phyloP scores from a whole-genome alignment of 2,329 filamentous ascomycete species.

The Fusarium buxicola region DNA sequence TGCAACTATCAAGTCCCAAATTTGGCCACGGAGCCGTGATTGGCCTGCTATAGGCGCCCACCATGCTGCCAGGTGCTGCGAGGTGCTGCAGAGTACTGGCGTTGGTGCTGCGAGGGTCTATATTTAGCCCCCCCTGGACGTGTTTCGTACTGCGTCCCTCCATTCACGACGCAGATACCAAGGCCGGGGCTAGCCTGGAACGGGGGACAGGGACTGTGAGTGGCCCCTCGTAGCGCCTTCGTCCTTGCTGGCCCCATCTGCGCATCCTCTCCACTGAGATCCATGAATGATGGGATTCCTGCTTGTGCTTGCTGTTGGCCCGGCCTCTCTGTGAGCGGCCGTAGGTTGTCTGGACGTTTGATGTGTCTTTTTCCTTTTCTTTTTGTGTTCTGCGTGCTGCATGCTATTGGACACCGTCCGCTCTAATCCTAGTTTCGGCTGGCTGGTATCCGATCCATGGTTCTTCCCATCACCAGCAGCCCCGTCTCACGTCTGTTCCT shows the following conservation, averaged over 20 bases:
- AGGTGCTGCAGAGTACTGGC: constrained; percentile 8
- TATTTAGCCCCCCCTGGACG: constrained; percentile 48
- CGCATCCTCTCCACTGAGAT: constrained; percentile 25
- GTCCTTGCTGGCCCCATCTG: constrained; percentile 26
- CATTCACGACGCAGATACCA: constrained; percentile 37
- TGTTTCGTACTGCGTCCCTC: constrained; percentile 45
- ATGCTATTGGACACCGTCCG: constrained; percentile 28
- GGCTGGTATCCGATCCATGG: constrained; percentile 24
- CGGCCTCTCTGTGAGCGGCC: constrained; percentile 10
- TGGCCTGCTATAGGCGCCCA: constrained; percentile 49
- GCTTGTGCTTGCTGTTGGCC: constrained; percentile 11
- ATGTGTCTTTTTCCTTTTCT: constrained; percentile 13
- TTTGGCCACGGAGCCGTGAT: constrained; percentile 43
- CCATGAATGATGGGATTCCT: constrained; percentile 11
- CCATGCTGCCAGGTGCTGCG: constrained; percentile 37
- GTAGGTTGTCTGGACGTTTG: not conserved
- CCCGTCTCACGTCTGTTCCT: constrained; percentile 20
- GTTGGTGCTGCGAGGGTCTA: constrained; percentile 42
- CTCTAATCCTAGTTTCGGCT: constrained; percentile 24
- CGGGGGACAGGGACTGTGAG: constrained; percentile 33
- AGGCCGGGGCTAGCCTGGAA: constrained; percentile 39
- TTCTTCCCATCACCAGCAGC: constrained; percentile 23
- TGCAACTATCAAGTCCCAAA: constrained; percentile 43
- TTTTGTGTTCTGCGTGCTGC: not conserved
- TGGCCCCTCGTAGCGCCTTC: constrained; percentile 40